A percentile compares a stretch with the other conserved stretches of the same genome.
These are phyloP conservation scores for Bipolaris bicolor DNA, from an alignment of 2,329 filamentous ascomycete genomes.

Conservation along the genomic window DNA sequence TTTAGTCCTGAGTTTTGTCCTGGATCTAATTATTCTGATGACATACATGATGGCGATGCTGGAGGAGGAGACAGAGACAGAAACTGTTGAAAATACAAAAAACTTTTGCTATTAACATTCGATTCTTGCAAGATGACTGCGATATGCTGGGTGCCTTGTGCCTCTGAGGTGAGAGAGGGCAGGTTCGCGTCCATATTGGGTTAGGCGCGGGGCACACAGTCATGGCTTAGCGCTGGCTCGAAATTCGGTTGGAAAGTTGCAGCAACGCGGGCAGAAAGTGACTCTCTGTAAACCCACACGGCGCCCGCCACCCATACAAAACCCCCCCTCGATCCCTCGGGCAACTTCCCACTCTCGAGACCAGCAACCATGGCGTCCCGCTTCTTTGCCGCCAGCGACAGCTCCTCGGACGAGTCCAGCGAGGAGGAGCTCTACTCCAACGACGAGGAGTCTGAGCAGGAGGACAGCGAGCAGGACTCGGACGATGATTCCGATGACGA, in stretches of 20 bases:
- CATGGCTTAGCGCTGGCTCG: slow-evolving; percentile 21
- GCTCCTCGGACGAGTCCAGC: slow-evolving; percentile 90
- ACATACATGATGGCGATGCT: not conserved
- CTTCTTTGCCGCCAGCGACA: slow-evolving; percentile 96
- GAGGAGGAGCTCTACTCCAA: slow-evolving; percentile 95
- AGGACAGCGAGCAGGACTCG: slow-evolving; percentile 59
- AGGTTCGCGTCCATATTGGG: slow-evolving; percentile 15
- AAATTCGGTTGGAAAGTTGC: slow-evolving; percentile 29
- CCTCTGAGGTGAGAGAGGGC: not conserved
- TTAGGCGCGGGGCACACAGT: slow-evolving; percentile 27
- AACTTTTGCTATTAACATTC: not conserved
- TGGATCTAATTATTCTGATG: not conserved
- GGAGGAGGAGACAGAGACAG: not conserved
- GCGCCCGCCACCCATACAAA: slow-evolving; percentile 27
- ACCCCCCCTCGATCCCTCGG: slow-evolving; percentile 26
- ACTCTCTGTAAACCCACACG: slow-evolving; percentile 22
- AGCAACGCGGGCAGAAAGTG: slow-evolving; percentile 20
- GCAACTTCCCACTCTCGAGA: slow-evolving; percentile 32
- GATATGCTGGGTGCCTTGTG: not conserved
- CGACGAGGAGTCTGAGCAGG: slow-evolving; percentile 61
- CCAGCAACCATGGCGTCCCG: slow-evolving; percentile 65
- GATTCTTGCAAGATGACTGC: not conserved
- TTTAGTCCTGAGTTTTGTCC: not conserved
- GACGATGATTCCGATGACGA: slow-evolving; percentile 66
- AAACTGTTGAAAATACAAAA: not conserved